phyloP scores from a whole-genome alignment of 192 early-diverging fungal species.

The Umbelopsis sp. region DNA sequence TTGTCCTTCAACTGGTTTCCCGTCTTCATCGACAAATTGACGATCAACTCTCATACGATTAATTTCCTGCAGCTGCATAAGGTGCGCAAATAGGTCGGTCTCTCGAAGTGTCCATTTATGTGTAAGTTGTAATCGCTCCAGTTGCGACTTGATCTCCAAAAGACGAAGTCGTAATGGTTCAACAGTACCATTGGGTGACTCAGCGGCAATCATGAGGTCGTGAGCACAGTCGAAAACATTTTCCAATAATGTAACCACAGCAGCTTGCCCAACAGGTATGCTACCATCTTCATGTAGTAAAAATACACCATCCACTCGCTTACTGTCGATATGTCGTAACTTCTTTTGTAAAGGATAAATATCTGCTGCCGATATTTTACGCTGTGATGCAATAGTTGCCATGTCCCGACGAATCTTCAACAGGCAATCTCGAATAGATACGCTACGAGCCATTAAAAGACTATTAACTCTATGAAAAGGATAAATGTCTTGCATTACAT shows the following conservation, averaged over 20 bases:
- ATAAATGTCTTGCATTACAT: background rate
- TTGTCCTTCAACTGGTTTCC: conserved; percentile 67
- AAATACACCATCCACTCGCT: conserved; percentile 80
- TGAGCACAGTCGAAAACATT: conserved; percentile 80
- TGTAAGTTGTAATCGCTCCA: conserved; percentile 76
- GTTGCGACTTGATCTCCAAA: conserved; percentile 68
- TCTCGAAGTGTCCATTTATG: conserved; percentile 80
- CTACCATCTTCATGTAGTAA: conserved; percentile 62
- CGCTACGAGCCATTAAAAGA: background rate
- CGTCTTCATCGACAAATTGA: conserved; percentile 64
- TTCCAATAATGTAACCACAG: conserved; percentile 79
- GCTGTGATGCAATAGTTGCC: conserved; percentile 41
- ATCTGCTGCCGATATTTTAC: conserved; percentile 30
- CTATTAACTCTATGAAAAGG: background rate
- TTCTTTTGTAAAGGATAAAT: conserved; percentile 64
- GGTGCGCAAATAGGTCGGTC: conserved; percentile 73
- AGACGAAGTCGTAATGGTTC: conserved; percentile 60
- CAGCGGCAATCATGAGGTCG: conserved; percentile 73
- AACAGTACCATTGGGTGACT: conserved; percentile 58
- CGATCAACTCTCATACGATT: conserved; percentile 70
- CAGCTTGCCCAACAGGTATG: conserved; percentile 79
- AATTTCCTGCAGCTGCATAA: conserved; percentile 73
- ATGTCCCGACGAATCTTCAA: conserved; percentile 67
- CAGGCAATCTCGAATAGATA: conserved; percentile 71
- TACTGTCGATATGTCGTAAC: conserved; percentile 78